These are phyloP conservation scores for Sphagnurus paluster DNA, from an alignment of 1,284 basidiomycete species.

Conservation along the genomic window DNA sequence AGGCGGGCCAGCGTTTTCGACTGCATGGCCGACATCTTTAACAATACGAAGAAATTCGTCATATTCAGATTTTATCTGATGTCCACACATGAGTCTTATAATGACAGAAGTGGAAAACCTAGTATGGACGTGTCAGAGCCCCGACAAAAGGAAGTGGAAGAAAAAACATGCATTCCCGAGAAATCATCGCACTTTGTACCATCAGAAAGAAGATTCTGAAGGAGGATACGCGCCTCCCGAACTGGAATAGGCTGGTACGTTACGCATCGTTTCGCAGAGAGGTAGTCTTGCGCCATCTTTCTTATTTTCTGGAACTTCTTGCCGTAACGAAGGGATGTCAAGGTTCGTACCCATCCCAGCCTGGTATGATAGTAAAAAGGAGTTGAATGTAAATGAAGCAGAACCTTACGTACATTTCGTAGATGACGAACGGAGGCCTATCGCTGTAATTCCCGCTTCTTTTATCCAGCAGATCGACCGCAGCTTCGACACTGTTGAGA, in stretches of 20 bases:
- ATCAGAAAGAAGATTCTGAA: conserved; percentile 15
- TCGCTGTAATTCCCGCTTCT: conserved; percentile 32
- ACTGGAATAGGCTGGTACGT: conserved; percentile 17
- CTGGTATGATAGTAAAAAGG: no score
- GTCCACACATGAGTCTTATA: conserved; percentile 21
- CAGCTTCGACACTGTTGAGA: conserved; percentile 31
- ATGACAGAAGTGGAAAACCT: conserved; percentile 24
- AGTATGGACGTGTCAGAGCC: background rate
- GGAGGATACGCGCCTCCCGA: conserved; percentile 16
- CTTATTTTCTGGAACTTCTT: conserved; percentile 20
- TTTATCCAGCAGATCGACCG: conserved; percentile 34
- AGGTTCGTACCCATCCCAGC: conserved; percentile 18
- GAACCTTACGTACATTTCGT: conserved; percentile 9
- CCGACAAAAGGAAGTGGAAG: background rate
- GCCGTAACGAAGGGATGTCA: conserved; percentile 21
- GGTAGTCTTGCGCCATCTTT: conserved; percentile 18
- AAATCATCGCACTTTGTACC: conserved; percentile 9
- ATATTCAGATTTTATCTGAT: conserved; percentile 21
- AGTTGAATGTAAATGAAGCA: no score
- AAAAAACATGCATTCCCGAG: conserved; percentile 15
- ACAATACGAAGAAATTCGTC: conserved; percentile 19
- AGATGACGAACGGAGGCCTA: conserved; percentile 22
- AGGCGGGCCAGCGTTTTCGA: conserved; percentile 16
- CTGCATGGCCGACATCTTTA: conserved; percentile 3
- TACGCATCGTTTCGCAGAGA: conserved; percentile 14